These are phyloP conservation scores for Linaria vulgaris DNA, from an alignment of 257 asterid genomes.

Conservation along the genomic window DNA sequence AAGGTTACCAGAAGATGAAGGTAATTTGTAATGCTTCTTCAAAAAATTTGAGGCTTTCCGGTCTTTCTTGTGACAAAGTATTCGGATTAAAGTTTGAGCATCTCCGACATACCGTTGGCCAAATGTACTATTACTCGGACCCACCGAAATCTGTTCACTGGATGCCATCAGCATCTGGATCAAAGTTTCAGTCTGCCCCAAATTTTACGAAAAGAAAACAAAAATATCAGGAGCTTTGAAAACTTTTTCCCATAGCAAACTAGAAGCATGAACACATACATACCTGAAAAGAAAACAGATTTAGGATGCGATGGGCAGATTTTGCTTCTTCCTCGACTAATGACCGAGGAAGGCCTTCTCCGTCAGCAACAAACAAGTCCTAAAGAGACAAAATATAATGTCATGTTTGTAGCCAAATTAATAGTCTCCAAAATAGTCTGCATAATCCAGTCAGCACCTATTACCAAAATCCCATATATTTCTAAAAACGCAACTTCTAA, in stretches of 20 bases:
- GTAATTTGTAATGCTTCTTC: constrained; percentile 75
- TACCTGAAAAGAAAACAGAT: constrained; percentile 79
- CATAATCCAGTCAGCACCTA: constrained; percentile 4
- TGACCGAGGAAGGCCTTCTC: constrained; percentile 97
- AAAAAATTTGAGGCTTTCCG: constrained; percentile 82
- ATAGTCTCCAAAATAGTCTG: background rate
- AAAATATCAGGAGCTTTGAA: constrained; percentile 25
- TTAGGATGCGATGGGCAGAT: constrained; percentile 64
- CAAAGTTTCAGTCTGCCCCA: constrained; percentile 69
- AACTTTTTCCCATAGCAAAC: constrained; percentile 16
- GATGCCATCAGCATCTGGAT: constrained; percentile 81
- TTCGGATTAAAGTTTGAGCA: constrained; percentile 81
- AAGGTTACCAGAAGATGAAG: constrained; percentile 77
- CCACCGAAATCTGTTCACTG: constrained; percentile 63
- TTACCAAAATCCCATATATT: background rate
- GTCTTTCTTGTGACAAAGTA: constrained; percentile 92
- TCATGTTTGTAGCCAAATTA: constrained; percentile 6
- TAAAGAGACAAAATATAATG: constrained; percentile 31
- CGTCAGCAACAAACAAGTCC: constrained; percentile 96
- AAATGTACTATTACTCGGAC: constrained; percentile 39
- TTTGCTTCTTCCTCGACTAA: constrained; percentile 81
- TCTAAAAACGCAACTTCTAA: background rate
- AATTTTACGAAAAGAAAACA: constrained; percentile 11
- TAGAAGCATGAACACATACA: constrained; percentile 20
- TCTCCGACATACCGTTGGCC: constrained; percentile 61